Evolutionary conservation across 1,284 basidiomycete species (phyloP).

Genomic region (Ganoderma sp.): DNA sequence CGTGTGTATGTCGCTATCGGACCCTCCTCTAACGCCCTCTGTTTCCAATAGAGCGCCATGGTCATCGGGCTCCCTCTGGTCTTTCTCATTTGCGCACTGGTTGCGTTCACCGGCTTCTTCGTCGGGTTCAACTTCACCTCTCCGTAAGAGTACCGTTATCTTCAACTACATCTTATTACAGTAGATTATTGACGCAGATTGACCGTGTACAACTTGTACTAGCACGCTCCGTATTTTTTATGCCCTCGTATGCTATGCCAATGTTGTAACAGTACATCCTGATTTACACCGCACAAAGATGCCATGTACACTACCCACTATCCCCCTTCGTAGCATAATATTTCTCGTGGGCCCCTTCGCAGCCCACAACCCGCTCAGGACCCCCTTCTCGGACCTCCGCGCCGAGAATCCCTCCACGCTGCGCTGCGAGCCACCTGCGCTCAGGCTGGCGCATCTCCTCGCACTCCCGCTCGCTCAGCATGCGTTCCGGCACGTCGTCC

Average conservation of each 20-base stretch:
- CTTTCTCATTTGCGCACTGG: not conserved
- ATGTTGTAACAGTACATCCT: not conserved
- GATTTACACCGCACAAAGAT: not conserved
- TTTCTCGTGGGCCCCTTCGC: too few species aligned
- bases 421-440: not conserved
- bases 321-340: too few species aligned
- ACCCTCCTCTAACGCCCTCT: not conserved
- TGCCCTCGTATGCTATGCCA: not conserved
- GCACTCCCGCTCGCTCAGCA: slow-evolving; percentile 3
- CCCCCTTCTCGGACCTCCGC: not conserved
- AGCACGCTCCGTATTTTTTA: too few species aligned
- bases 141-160: too few species aligned
- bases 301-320: not conserved
- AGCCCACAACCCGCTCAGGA: too few species aligned
- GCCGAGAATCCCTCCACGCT: not conserved
- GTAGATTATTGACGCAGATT: too few species aligned
- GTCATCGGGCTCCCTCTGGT: not conserved
- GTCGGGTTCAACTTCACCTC: not conserved
- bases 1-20: too few species aligned
- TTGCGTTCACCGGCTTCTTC: not conserved
- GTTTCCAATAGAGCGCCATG: not conserved
- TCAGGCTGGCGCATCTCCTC: not conserved
- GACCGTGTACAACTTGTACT: too few species aligned
- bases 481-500: slow-evolving; percentile 11
- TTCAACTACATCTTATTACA: too few species aligned